Conservation (phyloP, 2,329 filamentous ascomycete genomes). For the Podosphaera leucotricha region DNA sequence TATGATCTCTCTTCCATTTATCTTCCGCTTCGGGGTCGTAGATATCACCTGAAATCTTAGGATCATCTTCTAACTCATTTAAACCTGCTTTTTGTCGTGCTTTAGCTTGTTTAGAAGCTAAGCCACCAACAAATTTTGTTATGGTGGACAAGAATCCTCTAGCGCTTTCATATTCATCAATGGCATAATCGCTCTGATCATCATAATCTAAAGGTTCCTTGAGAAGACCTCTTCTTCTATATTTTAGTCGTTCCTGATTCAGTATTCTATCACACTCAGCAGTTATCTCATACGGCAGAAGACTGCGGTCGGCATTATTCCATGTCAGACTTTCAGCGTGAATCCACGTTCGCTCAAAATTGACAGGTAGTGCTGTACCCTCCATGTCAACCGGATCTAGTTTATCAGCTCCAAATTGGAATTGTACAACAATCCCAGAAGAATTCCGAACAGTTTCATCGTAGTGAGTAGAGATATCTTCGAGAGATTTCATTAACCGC, state of each 20-base stretch:
- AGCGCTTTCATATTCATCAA: slow-evolving; percentile 63
- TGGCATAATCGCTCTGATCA: slow-evolving; percentile 41
- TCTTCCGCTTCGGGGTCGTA: slow-evolving; percentile 14
- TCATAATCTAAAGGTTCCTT: slow-evolving; percentile 41
- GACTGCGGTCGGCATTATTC: slow-evolving; percentile 47
- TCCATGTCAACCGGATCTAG: slow-evolving; percentile 97
- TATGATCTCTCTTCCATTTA: slow-evolving; percentile 14
- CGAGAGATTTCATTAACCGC: slow-evolving; percentile 89
- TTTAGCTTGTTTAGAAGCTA: slow-evolving; percentile 35
- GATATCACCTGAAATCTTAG: slow-evolving; percentile 11
- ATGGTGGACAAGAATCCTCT: slow-evolving; percentile 64
- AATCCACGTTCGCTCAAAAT: slow-evolving; percentile 77
- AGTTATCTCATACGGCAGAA: slow-evolving; percentile 53
- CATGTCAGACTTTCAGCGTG: slow-evolving; percentile 58
- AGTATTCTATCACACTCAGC: slow-evolving; percentile 44
- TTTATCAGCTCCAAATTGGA: slow-evolving; percentile 91
- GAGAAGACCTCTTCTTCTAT: slow-evolving; percentile 36
- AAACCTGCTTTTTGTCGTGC: slow-evolving; percentile 29
- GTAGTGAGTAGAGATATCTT: slow-evolving; percentile 82
- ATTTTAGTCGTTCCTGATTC: slow-evolving; percentile 39
- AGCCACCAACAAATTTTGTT: slow-evolving; percentile 41
- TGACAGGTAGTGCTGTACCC: slow-evolving; percentile 70
- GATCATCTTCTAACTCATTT: slow-evolving; percentile 18
- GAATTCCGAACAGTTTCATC: slow-evolving; percentile 90
- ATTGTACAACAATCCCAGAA: slow-evolving; percentile 71